Conservation (phyloP, 2,329 filamentous ascomycete genomes). For the Apiospora sp. region DNA sequence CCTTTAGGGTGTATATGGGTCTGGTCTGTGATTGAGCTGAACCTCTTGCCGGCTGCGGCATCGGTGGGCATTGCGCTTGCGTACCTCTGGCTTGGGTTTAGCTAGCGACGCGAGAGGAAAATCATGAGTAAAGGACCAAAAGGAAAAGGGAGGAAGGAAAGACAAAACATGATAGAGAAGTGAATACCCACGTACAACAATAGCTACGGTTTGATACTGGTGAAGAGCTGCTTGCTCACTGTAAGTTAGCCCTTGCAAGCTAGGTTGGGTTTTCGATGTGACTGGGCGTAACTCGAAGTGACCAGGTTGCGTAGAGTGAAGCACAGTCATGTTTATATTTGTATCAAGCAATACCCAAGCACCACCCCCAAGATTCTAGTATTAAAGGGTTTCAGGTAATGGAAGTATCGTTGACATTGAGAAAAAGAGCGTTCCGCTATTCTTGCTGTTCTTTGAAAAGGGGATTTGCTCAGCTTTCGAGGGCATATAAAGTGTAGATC, state of each 20-base stretch:
- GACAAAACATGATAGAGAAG: neutral
- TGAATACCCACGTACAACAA: neutral
- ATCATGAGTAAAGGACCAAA: neutral
- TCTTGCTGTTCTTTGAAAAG: neutral
- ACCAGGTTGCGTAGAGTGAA: neutral
- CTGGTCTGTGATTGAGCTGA: slow-evolving; percentile 89
- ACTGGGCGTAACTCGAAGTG: neutral
- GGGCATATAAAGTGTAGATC: neutral
- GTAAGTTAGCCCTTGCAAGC: neutral
- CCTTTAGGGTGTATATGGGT: slow-evolving; percentile 90
- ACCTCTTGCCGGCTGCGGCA: slow-evolving; percentile 69
- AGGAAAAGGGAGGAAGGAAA: neutral
- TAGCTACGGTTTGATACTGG: neutral
- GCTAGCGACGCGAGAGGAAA: neutral
- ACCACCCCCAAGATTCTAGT: neutral
- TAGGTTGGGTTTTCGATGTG: neutral
- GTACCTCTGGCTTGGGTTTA: slow-evolving; percentile 51
- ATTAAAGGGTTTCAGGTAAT: neutral
- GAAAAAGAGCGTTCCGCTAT: too few relatives aligned
- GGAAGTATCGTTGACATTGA: neutral
- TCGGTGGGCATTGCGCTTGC: slow-evolving; percentile 56
- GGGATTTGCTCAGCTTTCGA: neutral
- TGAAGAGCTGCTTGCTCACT: neutral
- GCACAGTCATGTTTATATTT: neutral
- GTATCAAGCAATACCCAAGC: neutral